phyloP scores from a whole-genome alignment of 306 rosid species.

The Vicia faba region DNA sequence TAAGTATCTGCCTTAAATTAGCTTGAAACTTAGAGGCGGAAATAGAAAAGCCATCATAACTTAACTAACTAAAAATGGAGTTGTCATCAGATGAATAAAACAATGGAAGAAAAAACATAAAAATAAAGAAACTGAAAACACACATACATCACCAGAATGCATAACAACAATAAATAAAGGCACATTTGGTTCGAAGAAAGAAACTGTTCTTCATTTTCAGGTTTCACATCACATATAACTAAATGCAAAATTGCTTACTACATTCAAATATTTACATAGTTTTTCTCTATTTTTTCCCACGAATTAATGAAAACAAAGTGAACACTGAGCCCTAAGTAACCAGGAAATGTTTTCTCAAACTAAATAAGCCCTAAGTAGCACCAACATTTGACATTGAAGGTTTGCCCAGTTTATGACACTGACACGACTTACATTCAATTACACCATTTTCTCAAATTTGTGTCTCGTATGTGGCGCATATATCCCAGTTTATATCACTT shows the following conservation, averaged over 20 bases:
- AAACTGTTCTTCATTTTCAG: background rate
- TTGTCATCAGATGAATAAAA: background rate
- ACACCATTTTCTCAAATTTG: background rate
- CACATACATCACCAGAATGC: constrained; percentile 21
- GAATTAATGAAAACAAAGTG: background rate
- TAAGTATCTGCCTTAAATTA: constrained; percentile 28
- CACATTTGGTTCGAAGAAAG: background rate
- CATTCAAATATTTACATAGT: background rate
- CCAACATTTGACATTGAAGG: background rate
- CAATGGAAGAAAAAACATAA: background rate
- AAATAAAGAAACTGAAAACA: constrained; percentile 26
- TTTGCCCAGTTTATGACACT: background rate
- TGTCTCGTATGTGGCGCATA: background rate
- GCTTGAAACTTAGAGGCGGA: constrained; percentile 3
- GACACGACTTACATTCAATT: background rate
- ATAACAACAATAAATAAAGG: constrained; percentile 16
- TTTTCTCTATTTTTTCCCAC: background rate
- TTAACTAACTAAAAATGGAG: constrained; percentile 12
- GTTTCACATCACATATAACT: background rate
- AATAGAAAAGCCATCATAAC: background rate
- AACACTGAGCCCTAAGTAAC: background rate
- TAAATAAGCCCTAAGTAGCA: background rate
- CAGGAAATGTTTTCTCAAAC: background rate
- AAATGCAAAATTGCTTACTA: background rate
- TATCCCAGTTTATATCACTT: constrained; percentile 9